These are phyloP conservation scores for Fistulinella staudtii DNA, from an alignment of 1,284 basidiomycete species.

Conservation along the genomic window DNA sequence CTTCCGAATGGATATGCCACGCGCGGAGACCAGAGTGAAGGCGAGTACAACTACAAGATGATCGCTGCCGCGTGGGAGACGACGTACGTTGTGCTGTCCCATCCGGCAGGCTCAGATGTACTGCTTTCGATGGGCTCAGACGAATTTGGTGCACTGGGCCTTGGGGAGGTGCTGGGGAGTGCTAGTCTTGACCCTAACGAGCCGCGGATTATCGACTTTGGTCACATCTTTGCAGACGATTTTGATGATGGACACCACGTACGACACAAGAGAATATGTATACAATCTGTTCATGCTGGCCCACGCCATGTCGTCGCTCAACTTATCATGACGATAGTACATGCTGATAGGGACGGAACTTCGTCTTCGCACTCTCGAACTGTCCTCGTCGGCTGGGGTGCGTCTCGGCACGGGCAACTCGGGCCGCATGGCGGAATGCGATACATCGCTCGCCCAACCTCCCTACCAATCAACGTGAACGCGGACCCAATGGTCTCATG, in stretches of 20 bases:
- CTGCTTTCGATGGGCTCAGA: conserved; percentile 79
- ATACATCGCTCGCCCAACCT: conserved; percentile 18
- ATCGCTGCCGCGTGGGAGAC: conserved; percentile 81
- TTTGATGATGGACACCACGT: conserved; percentile 9
- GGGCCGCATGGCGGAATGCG: conserved; percentile 34
- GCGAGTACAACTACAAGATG: conserved; percentile 38
- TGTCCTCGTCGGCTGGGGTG: conserved; percentile 75
- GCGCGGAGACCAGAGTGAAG: too few relatives aligned
- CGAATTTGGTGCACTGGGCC: conserved; percentile 78
- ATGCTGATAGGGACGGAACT: background rate
- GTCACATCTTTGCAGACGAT: conserved; percentile 34
- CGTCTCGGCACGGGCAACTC: conserved; percentile 76
- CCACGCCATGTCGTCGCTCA: conserved; percentile 67
- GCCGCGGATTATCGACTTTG: conserved; percentile 44
- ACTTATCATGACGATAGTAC: conserved; percentile 22
- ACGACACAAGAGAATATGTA: conserved; percentile 20
- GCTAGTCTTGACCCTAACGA: conserved; percentile 1
- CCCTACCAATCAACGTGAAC: conserved; percentile 22
- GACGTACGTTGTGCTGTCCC: conserved; percentile 61
- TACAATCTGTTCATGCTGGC: conserved; percentile 55
- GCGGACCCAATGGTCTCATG: conserved; percentile 35
- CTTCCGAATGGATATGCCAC: conserved; percentile 28
- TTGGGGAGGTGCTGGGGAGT: conserved; percentile 30
- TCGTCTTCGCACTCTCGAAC: too few relatives aligned
- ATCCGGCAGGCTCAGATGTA: conserved; percentile 45